Evolutionary conservation across 768 basidiomycete genomes (phyloP), one percentile per base, ranked within the genome.

Genomic region (Naganishia randhawae): DNA sequence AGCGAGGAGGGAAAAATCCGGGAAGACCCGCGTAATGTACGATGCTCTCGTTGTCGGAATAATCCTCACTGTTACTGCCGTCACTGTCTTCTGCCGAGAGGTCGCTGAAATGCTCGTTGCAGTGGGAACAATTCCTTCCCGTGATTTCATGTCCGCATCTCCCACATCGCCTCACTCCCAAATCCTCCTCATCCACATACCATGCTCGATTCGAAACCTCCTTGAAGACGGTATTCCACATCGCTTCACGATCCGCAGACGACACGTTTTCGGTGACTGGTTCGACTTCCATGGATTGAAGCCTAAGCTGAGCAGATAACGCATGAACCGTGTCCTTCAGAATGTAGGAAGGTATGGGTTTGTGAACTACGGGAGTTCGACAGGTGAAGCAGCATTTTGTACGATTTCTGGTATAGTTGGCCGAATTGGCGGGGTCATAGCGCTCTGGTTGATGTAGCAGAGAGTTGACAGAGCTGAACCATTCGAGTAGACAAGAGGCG

Each of bases 391-490:
- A 69, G 32, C 39, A 41, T 66, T 64, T 63, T 1, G 63, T 65
- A 3, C 54, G 52, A 5, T 35, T 52, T 19, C 22, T 41, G n/a
- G 50, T 33, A 17, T 51, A 29, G 27, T 61, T 16, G 5, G 22
- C 19, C 22, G 17, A 35, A 39, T 53, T 19, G 27, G 22, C 29
- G 9, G 45, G 48, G 42, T 54, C 50, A 16, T 45, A 25, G 31
- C 7, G 50, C 32, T 35, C 5, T 13, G 51, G 62, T 35, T 63
- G 64, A 17, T 51, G 41, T 10, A 62, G 50, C 11, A 69, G 51
- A 27, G 62, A 69, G 48, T 69, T 69, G 29, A 48, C 19, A 14
- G 69, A 69, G 10, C 48, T 42, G 48, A 69, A 69, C 69, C 69
- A 69, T 50, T 63, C 31, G n/a, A 65, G 53, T 17, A 69, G 55